Evolutionary conservation across 192 early-diverging fungal genomes (phyloP).

Genomic region (Physocladia obscura): DNA sequence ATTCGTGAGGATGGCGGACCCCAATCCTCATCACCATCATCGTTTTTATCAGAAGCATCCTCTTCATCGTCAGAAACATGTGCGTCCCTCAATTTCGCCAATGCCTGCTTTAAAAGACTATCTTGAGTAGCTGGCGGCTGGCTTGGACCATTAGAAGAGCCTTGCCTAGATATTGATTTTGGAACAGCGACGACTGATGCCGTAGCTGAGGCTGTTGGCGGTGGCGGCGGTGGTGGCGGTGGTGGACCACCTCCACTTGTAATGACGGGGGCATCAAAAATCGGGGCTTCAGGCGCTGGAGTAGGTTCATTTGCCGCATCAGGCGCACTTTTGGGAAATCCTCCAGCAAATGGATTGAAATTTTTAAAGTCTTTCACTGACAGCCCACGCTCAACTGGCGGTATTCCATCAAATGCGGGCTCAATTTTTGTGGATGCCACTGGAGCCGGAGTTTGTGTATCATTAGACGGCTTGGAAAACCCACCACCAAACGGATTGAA

Average conservation of each 20-base stretch:
- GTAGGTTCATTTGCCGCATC: conserved; percentile 12
- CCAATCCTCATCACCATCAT: conserved; percentile 29
- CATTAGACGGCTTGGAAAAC: neutral
- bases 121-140: neutral
- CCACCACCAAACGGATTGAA: conserved; percentile 32
- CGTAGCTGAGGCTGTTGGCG: conserved; percentile 20
- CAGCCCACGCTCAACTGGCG: neutral
- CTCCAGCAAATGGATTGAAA: conserved; percentile 29
- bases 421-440: neutral
- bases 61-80: conserved; percentile 26
- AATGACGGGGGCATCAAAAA: neutral
- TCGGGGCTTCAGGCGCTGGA: neutral
- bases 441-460: neutral
- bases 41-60: neutral
- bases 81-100: conserved; percentile 11
- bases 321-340: conserved; percentile 13
- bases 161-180: conserved; percentile 4
- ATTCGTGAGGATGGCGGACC: conserved; percentile 1
- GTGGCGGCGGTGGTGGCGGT: conserved; percentile 31
- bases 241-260: conserved; percentile 7
- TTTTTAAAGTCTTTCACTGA: conserved; percentile 34
- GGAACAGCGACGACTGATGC: neutral
- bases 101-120: conserved; percentile 7
- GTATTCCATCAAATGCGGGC: neutral
- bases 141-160: neutral